These are phyloP conservation scores for Xanthoconium stramineum DNA, from an alignment of 768 basidiomycete species.

Conservation along the genomic window DNA sequence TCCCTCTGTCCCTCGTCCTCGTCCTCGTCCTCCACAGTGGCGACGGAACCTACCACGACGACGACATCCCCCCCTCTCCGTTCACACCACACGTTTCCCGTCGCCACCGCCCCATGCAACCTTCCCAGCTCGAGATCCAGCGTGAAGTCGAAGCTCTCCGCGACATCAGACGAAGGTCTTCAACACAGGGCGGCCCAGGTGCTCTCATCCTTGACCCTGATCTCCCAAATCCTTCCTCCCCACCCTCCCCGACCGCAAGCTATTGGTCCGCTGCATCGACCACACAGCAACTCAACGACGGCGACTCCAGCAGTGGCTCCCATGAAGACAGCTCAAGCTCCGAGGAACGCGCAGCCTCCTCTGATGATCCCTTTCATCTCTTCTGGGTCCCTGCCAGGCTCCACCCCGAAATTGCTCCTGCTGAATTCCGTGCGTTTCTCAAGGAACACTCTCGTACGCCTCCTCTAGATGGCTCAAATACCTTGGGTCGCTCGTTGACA, in stretches of 20 bases:
- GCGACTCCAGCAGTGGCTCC: conserved; percentile 42
- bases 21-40: neutral
- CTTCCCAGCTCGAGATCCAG: conserved; percentile 80
- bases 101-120: conserved; percentile 47
- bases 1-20: neutral
- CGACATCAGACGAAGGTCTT: conserved; percentile 81
- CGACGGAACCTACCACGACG: conserved; percentile 5
- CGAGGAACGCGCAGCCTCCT: conserved; percentile 28
- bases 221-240: conserved; percentile 71
- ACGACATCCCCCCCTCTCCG: conserved; percentile 5
- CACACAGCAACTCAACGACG: conserved; percentile 38
- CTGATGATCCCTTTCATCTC: conserved; percentile 82
- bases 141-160: conserved; percentile 83
- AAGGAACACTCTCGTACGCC: conserved; percentile 82
- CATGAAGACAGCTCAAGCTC: conserved; percentile 39
- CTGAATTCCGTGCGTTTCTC: conserved; percentile 92
- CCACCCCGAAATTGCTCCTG: conserved; percentile 97
- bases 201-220: conserved; percentile 88
- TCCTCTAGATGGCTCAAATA: conserved; percentile 45
- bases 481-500: conserved; percentile 43
- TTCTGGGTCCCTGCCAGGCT: conserved; percentile 98
- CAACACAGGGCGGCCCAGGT: conserved; percentile 68
- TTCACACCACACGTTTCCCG: conserved; percentile 14
- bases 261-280: conserved; percentile 44
- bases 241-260: conserved; percentile 52